Conservation (phyloP, 768 basidiomycete species). For the Cystofilobasidium capitatum region DNA sequence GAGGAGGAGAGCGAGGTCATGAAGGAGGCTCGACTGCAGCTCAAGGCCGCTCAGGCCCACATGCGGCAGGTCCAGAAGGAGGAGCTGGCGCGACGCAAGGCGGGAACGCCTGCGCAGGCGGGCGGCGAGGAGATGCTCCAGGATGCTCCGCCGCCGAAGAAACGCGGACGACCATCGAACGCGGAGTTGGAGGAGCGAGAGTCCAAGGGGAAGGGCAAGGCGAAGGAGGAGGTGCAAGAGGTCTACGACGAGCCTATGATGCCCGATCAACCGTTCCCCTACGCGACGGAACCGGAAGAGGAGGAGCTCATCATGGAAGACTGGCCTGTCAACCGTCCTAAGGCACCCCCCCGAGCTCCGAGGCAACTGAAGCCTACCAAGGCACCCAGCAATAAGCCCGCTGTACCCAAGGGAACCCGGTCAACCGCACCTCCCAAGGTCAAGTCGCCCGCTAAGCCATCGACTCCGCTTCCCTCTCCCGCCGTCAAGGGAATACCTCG, state of each 20-base stretch:
- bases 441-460: too few species aligned
- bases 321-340: not conserved
- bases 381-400: too few species aligned
- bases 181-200: not conserved
- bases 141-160: not conserved
- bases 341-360: not conserved
- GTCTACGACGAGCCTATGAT: not conserved
- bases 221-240: not conserved
- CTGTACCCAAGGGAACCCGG: not conserved
- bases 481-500: too few species aligned
- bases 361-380: not conserved
- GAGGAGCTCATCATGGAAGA: constrained; percentile 9
- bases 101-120: too few species aligned
- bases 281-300: not conserved
- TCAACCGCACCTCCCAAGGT: too few species aligned
- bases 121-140: too few species aligned
- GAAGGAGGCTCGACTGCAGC: not conserved
- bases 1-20: not conserved
- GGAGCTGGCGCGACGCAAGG: too few species aligned
- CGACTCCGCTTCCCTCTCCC: too few species aligned
- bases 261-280: not conserved
- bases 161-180: not conserved
- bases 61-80: not conserved
- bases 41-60: not conserved
- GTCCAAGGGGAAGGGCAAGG: not conserved